Evolutionary conservation across 495 filamentous ascomycete species (phyloP), one percentile per base, ranked within the genome.

Genomic region (Jackrogersella minutella): DNA sequence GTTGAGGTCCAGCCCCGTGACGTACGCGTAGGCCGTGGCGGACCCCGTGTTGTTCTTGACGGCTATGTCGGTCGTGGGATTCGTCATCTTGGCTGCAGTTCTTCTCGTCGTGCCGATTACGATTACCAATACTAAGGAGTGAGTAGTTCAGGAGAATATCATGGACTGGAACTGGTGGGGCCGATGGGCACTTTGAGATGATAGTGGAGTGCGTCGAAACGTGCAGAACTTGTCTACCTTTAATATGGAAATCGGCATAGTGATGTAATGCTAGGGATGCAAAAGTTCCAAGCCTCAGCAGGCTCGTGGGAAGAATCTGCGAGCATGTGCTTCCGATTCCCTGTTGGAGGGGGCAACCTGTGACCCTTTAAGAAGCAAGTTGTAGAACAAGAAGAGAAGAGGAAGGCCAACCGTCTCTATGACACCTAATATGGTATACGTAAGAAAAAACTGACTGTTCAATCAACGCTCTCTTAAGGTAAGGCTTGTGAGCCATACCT

Each of bases 1-100:
- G 71, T 88, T 84, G 41, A 90, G 74, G 30, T 86, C 87, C 16
- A 78, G 80, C 28, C 90, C 90, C 0, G 88, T 91, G 62, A 92
- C 82, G 66, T 90, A 91, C n/a, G 86, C 90, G 70, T 85, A 91
- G 19, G 88, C 85, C 22, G 76, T 83, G 63, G 76, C 76, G 0
- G 86, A 87, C n/a, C 76, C 75, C 13, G 87, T 88, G 53, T 83
- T 80, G 71, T 93, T 93, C 64, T 84, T 78, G 17, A 93, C 74
- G 14, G 80, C 82, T 62, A 92, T 81, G 17, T 83, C 78, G 33
- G 90, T 75, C 8, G 75, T 78, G 16, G 76, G 62, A 37, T 81
- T 84, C 37, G 79, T 73, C 73, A 81, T 82, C 26, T 62, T 67
- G 55, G 17, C 50, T 44, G 7, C 10, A 24, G 10, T 49, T 10